These are phyloP conservation scores for Cryptococcus depauperatus DNA, from an alignment of 1,284 basidiomycete species.

Conservation along the genomic window DNA sequence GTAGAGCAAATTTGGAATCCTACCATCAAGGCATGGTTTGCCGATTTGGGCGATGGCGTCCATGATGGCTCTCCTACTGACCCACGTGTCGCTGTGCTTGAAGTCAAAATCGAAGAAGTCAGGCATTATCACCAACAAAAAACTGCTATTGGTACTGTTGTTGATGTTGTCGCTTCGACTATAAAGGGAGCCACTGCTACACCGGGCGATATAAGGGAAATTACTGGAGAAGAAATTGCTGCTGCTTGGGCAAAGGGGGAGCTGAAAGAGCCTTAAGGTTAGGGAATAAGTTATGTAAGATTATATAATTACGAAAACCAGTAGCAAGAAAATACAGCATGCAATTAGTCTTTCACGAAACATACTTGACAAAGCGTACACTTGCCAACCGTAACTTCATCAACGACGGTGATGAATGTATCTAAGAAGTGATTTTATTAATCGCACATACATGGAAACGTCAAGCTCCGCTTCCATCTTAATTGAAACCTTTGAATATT, in stretches of 20 bases:
- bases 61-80: conserved; percentile 75
- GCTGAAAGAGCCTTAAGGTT: conserved; percentile 25
- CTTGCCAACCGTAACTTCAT: too few species aligned
- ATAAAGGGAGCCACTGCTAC: conserved; percentile 53
- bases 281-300: background rate
- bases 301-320: conserved; percentile 18
- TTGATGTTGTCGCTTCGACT: conserved; percentile 54
- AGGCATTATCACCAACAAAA: conserved; percentile 62
- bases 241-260: conserved; percentile 19
- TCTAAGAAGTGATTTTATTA: too few species aligned
- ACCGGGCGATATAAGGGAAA: conserved; percentile 58
- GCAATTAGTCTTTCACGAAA: background rate
- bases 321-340: conserved; percentile 25
- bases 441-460: conserved; percentile 52
- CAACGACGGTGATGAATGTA: too few species aligned
- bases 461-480: conserved; percentile 80
- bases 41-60: conserved; percentile 75
- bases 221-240: conserved; percentile 55
- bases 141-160: conserved; percentile 48
- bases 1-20: conserved; percentile 65
- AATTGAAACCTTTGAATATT: too few species aligned
- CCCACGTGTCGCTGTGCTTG: conserved; percentile 70
- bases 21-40: conserved; percentile 68
- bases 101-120: conserved; percentile 69
- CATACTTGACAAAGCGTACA: background rate